Evolutionary conservation across 306 rosid genomes (phyloP).

Genomic region (Begonia masoniana): DNA sequence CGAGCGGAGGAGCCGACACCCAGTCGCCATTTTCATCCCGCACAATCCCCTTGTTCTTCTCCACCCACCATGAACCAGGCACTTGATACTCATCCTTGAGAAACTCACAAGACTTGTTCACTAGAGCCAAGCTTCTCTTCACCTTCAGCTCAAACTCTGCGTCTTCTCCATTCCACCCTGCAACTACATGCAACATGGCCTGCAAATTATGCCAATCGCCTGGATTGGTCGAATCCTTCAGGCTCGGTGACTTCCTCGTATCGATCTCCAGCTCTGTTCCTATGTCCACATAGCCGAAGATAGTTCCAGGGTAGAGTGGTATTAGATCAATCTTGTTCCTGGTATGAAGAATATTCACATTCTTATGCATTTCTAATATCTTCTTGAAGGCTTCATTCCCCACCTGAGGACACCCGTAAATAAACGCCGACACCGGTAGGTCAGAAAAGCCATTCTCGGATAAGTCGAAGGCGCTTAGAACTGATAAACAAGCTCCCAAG

Average conservation of each 20-base stretch:
- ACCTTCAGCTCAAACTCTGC: conserved; percentile 41
- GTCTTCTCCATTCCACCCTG: conserved; percentile 45
- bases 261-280: conserved; percentile 38
- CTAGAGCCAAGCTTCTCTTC: conserved; percentile 55
- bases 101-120: conserved; percentile 43
- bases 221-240: conserved; percentile 42
- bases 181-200: conserved; percentile 58
- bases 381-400: conserved; percentile 16
- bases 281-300: conserved; percentile 25
- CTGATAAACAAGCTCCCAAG: conserved; percentile 41
- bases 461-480: conserved; percentile 36
- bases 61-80: conserved; percentile 61
- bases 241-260: conserved; percentile 28
- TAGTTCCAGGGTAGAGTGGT: conserved; percentile 28
- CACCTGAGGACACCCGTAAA: conserved; percentile 27
- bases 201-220: conserved; percentile 66
- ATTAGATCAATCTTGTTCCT: conserved; percentile 33
- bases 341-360: conserved; percentile 27
- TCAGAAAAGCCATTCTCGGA: conserved; percentile 42
- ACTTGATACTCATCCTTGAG: conserved; percentile 26
- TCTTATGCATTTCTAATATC: neutral
- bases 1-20: conserved; percentile 26
- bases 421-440: conserved; percentile 33
- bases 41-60: conserved; percentile 56
- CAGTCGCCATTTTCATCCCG: conserved; percentile 42